Evolutionary conservation across 2,329 filamentous ascomycete genomes (phyloP), one percentile per base, ranked within the genome.

Genomic region (Penicillium italicum): DNA sequence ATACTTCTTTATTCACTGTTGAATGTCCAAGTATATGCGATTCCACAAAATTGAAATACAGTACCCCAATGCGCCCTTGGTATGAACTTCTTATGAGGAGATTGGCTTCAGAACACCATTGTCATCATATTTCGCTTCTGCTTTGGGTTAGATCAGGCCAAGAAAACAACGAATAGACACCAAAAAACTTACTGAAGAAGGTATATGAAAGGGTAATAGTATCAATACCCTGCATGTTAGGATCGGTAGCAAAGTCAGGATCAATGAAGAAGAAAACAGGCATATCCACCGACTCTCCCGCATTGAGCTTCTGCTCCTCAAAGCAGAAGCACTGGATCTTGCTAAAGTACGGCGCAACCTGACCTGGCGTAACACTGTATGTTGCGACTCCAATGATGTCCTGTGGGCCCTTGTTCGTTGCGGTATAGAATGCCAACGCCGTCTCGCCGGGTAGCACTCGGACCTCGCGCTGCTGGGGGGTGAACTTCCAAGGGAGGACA

Each of bases 261-360:
- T 99, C 94, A 62, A 99, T 89, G 75, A 97, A 99, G 77, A 99
- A 99, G 76, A 99, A 99, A 0, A 99, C 95, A 0, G 94, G 95
- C 95, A 99, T 99, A 74, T 99, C 94, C 51, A 99, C 94, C 42
- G 91, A 94, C 81, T 99, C 95, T 42, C 93, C 92, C 6, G 92
- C 92, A 71, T 94, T 93, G 62, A 99, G 76, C 59, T 95, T 83
- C 81, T 99, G 94, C 73, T 91, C 93, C 78, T 99, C 94, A 68
- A 99, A 99, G 75, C 94, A 99, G 76, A 99, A 99, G 71, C 94
- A 99, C 76, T 99, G 94, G 43, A 99, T 99, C 82, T 99, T 99
- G 83, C 90, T 95, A 72, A 99, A 99, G 74, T 99, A 99, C 1
- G 91, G 92, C 41, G 94, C 93, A 42, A 96, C 92, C 76, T 99